These are phyloP conservation scores for Remersonia thermophila DNA, from an alignment of 2,329 filamentous ascomycete genomes.

Conservation along the genomic window DNA sequence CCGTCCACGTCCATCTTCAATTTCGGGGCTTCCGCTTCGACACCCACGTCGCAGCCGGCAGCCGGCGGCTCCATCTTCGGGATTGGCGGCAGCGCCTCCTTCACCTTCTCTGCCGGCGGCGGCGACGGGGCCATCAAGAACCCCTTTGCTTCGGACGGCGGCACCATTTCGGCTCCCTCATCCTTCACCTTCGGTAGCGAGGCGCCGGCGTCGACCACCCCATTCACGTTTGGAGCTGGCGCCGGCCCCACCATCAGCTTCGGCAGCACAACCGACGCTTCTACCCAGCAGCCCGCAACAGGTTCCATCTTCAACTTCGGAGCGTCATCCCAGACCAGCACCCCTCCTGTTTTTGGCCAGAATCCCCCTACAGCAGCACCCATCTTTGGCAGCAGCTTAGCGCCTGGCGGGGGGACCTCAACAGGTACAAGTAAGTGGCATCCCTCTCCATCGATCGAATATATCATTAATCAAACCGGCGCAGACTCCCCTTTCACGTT, in stretches of 20 bases:
- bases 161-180: conserved; percentile 16
- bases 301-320: conserved; percentile 26
- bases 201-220: conserved; percentile 12
- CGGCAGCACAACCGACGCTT: conserved; percentile 18
- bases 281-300: conserved; percentile 10
- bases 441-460: conserved; percentile 1
- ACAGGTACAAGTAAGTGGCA: conserved; percentile 31
- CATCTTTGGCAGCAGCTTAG: conserved; percentile 22
- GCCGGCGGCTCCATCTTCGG: conserved; percentile 19
- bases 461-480: conserved; percentile 12
- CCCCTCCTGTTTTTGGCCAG: conserved; percentile 15
- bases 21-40: conserved; percentile 11
- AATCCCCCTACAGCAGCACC: conserved; percentile 19
- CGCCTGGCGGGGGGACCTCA: conserved; percentile 25
- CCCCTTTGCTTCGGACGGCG: conserved; percentile 24
- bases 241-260: conserved; percentile 28
- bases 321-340: conserved; percentile 19
- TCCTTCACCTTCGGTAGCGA: conserved; percentile 29
- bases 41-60: conserved; percentile 10
- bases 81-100: conserved; percentile 21
- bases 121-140: conserved; percentile 25
- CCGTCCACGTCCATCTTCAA: conserved; percentile 10
- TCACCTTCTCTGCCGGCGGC: conserved; percentile 26
- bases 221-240: conserved; percentile 17
- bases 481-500: conserved; percentile 44